These are phyloP conservation scores for Penicillium sp. DNA, from an alignment of 2,329 filamentous ascomycete genomes.

Conservation along the genomic window DNA sequence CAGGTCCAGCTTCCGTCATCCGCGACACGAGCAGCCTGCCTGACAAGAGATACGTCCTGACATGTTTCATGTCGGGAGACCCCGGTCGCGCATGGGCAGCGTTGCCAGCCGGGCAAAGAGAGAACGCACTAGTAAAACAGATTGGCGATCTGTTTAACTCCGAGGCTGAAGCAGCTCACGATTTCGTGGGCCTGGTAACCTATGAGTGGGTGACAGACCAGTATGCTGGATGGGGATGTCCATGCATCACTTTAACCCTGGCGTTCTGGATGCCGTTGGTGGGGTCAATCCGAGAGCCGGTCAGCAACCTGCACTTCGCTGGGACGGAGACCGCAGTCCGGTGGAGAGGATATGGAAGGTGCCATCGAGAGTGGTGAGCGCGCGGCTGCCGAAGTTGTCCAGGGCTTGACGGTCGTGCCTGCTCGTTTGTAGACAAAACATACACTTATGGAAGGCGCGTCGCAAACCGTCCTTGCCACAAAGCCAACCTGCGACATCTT, in stretches of 20 bases:
- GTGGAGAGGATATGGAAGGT: slow-evolving; percentile 66
- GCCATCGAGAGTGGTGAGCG: slow-evolving; percentile 57
- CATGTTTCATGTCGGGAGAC: slow-evolving; percentile 48
- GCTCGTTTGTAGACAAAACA: no score
- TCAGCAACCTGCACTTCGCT: slow-evolving; percentile 56
- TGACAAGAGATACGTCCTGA: slow-evolving; percentile 38
- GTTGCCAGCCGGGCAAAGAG: slow-evolving; percentile 12
- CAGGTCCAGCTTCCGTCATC: slow-evolving; percentile 52
- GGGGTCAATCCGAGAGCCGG: slow-evolving; percentile 41
- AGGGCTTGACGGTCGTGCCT: no score
- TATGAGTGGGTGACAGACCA: slow-evolving; percentile 48
- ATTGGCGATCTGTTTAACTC: slow-evolving; percentile 18
- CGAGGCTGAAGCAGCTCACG: neutral
- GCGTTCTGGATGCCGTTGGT: slow-evolving; percentile 40
- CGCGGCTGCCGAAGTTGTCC: slow-evolving; percentile 52
- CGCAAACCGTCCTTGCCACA: no score
- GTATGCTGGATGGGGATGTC: slow-evolving; percentile 47
- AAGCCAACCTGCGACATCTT: no score
- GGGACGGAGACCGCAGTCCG: slow-evolving; percentile 59
- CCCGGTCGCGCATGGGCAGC: slow-evolving; percentile 40
- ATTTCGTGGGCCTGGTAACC: slow-evolving; percentile 40
- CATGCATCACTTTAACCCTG: slow-evolving; percentile 43
- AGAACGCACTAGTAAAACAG: slow-evolving; percentile 22
- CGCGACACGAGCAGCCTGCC: slow-evolving; percentile 50
- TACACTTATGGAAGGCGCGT: no score